Base-by-base conservation (phyloP, 345 rosid species). In the Ceriops tagal region DNA sequence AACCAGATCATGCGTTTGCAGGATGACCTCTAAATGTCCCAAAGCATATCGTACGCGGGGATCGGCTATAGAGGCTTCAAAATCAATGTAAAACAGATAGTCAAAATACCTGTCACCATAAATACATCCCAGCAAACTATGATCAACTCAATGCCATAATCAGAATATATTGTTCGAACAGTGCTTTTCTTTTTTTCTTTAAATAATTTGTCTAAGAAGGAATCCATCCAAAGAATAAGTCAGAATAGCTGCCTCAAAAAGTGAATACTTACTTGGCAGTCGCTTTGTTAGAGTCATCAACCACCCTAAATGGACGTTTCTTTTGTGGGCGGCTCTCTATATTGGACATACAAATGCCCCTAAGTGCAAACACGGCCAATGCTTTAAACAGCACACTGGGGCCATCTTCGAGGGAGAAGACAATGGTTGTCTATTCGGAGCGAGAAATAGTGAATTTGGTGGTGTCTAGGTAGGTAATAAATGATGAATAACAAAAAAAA, bases 11-110 rank as follows among this genome's bases (percentile, higher is more conserved):
- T 13, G 18, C 8, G 8, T 13, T 15, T 13, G 47, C 16, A 0
- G 6, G 13, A 43, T 55, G 37, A 90, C 99, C 97, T 88, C 91
- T 75, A 95, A 78, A 83, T 88, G 87, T 77, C 78, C 86, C 74
- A 95, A 77, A 47, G 99, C 93, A 66, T 76, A 65, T 72, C 88
- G 99, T 18, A 93, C 92, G 63, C 93, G 89, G 2, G 74, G 68
- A 30, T 95, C 99, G 34, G 99, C 98, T 92, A 90, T 90, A 28
- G 99, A 95, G 52, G 99, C 98, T 77, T 90, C 96, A 68, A 95
- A 87, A 69, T 95, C 99, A 13, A 88, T 77, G 76, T 85, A 92
- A 72, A 92, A 95, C 28, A 95, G 84, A 82, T 92, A 89, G 82
- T 95, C 98, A 37, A 95, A 92, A 78, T 80, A 88, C 87, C 99